Conservation (phyloP, 192 early-diverging fungal genomes). For the Coemansia interrupta region DNA sequence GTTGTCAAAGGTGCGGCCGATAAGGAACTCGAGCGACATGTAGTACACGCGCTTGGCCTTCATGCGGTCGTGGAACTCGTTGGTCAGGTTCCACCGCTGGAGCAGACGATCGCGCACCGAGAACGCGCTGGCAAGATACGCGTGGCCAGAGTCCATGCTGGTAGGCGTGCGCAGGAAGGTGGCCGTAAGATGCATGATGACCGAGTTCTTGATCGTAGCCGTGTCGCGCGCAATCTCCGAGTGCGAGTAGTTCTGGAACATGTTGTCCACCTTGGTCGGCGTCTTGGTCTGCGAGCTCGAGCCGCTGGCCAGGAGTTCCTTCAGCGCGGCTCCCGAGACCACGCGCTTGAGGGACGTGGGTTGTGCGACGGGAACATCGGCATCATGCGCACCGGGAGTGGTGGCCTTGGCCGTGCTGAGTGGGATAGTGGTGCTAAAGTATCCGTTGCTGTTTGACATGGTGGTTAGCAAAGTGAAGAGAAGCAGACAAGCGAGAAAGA, state of each 20-base stretch:
- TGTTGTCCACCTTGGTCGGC: slow-evolving; percentile 33
- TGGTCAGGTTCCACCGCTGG: slow-evolving; percentile 91
- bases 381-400: slow-evolving; percentile 37
- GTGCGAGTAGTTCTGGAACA: slow-evolving; percentile 52
- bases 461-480: background rate
- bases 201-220: slow-evolving; percentile 74
- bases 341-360: slow-evolving; percentile 53
- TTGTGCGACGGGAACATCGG: slow-evolving; percentile 31
- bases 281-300: slow-evolving; percentile 43
- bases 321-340: slow-evolving; percentile 50
- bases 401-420: slow-evolving; percentile 51
- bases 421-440: slow-evolving; percentile 51
- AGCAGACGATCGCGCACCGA: slow-evolving; percentile 90
- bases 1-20: slow-evolving; percentile 97
- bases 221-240: slow-evolving; percentile 58
- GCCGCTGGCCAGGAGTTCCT: slow-evolving; percentile 50
- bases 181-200: slow-evolving; percentile 84
- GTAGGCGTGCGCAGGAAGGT: slow-evolving; percentile 84
- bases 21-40: slow-evolving; percentile 94
- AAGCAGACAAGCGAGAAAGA: slow-evolving; percentile 1
- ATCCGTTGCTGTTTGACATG: slow-evolving; percentile 34
- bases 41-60: slow-evolving; percentile 95
- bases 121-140: slow-evolving; percentile 90
- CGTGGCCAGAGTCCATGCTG: slow-evolving; percentile 89
- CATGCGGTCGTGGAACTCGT: slow-evolving; percentile 70